Evolutionary conservation across 2,329 filamentous ascomycete species (phyloP), one percentile per base, ranked within the genome.

Genomic region (Dothistroma septosporum): DNA sequence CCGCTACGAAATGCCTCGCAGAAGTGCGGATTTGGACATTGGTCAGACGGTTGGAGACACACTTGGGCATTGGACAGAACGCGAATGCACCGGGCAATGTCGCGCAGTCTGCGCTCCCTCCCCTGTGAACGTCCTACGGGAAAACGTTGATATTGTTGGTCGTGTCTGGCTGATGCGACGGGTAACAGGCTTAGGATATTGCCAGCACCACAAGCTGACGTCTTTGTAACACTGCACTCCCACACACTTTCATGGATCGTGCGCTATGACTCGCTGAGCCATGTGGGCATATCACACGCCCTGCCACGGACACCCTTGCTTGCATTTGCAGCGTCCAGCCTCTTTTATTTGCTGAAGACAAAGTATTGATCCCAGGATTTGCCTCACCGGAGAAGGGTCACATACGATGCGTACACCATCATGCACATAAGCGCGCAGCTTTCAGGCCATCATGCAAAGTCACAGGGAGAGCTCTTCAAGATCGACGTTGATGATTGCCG

Each of bases 201-300:
- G 44, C 21, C 47, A 44, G 47, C 47, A 28, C 19, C 47, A 44
- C 41, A 44, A 50, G 22, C 46, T 57, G 55, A 57, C 55, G 46
- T 32, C 35, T 16, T 54, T 59, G 57, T 59, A 48, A 24, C 57
- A 59, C 57, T 28, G 37, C 33, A n/a, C 12, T 32, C 3, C 8
- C 33, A 47, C 22, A 16, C 28, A 37, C 32, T n/a, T 28, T 22
- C 46, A 53, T 37, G 32, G 32, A 24, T 16, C 31, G 16, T 49
- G 55, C 44, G 12, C 19, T 57, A 44, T 33, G 55, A 57, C 55
- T 57, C 44, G 56, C 35, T 46, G 33, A 41, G 32, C 47, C 47
- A 53, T 53, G 22, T 49, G 48, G 49, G 35, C 44, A 50, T 53
- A 58, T 58, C 56, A 58, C 56, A 58, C 53, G 56, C 56, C 47